Percentiles rank a stretch among this genome's conserved stretches.
Evolutionary conservation across 1,284 basidiomycete species (phyloP).

Genomic region (Malassezia dermatis): DNA sequence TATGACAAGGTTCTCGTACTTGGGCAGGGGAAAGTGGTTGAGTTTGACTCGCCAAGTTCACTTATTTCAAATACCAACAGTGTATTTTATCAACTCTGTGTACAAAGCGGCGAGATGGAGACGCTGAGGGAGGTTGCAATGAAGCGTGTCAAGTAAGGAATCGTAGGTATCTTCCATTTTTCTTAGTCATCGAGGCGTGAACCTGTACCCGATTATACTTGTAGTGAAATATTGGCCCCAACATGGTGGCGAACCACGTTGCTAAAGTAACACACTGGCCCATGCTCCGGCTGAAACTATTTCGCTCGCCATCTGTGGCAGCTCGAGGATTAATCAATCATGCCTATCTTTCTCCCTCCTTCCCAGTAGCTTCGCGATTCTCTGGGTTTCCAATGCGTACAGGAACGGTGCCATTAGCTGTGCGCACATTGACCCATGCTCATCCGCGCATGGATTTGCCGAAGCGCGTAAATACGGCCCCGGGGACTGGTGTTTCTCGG

Average conservation of each 20-base stretch:
- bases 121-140: neutral
- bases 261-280: neutral
- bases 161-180: neutral
- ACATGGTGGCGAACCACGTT: neutral
- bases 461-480: neutral
- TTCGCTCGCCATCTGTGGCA: neutral
- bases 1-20: conserved; percentile 55
- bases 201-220: neutral
- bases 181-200: conserved; percentile 5
- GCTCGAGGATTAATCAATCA: neutral
- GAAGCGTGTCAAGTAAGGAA: neutral
- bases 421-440: neutral
- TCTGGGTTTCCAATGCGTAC: neutral
- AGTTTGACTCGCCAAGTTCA: conserved; percentile 63
- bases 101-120: conserved; percentile 36
- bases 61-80: conserved; percentile 50
- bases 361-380: neutral
- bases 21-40: conserved; percentile 58
- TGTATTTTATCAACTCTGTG: conserved; percentile 37
- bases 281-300: neutral
- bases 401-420: neutral
- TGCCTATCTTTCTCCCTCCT: neutral
- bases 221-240: neutral
- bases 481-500: neutral
- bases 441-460: neutral